Evolutionary conservation across 2,329 filamentous ascomycete species (phyloP).

Genomic region (Didymella pomorum): DNA sequence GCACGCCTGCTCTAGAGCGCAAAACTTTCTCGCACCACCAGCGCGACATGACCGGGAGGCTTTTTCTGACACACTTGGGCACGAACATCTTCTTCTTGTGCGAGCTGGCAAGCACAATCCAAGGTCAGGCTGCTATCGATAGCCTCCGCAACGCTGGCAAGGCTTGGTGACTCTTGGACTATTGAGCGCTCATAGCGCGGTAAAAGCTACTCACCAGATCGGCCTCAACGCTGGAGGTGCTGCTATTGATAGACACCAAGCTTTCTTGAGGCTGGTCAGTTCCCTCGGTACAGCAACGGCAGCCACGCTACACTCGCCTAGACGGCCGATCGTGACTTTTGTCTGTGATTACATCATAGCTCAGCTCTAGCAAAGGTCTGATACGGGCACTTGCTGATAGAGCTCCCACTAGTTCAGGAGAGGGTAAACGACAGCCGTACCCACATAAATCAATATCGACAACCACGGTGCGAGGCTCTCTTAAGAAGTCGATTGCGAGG

Average conservation of each 20-base stretch:
- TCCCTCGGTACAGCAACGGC: constrained; percentile 16
- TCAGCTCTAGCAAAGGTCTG: neutral
- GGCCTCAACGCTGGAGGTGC: constrained; percentile 3
- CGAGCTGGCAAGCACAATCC: neutral
- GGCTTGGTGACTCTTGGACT: constrained; percentile 1
- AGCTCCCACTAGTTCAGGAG: constrained; percentile 10
- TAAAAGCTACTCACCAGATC: neutral
- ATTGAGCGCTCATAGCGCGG: constrained; percentile 14
- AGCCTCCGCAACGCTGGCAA: neutral
- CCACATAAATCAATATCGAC: constrained; percentile 16
- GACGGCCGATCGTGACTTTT: constrained; percentile 8
- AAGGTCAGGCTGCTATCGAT: constrained; percentile 7
- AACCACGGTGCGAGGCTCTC: constrained; percentile 7
- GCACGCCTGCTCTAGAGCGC: constrained; percentile 18
- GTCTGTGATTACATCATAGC: constrained; percentile 26
- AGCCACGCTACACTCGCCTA: constrained; percentile 17
- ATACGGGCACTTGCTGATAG: constrained; percentile 16
- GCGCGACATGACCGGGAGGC: neutral
- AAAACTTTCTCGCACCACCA: constrained; percentile 5
- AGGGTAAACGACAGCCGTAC: constrained; percentile 10
- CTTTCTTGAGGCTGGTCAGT: constrained; percentile 17
- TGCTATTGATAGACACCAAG: constrained; percentile 25
- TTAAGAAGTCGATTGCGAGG: constrained; percentile 2
- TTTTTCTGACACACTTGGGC: neutral
- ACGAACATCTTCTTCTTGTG: neutral